Evolutionary conservation across 2,329 filamentous ascomycete species (phyloP), one percentile per base, ranked within the genome.

Genomic region (Pochonia chlamydosporia): DNA sequence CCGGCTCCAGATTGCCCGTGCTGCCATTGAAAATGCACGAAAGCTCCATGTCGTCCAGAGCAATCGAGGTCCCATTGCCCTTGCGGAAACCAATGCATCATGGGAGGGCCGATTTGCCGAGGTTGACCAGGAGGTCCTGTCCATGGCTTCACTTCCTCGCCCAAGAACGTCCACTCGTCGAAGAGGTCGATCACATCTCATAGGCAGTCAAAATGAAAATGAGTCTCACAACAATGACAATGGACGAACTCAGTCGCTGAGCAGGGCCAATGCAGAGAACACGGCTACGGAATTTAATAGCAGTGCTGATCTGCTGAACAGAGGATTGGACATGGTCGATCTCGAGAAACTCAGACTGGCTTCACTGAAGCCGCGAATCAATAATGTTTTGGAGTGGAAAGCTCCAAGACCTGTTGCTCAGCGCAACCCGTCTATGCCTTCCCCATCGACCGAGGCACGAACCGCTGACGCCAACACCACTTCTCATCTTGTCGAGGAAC

Each of bases 21-120:
- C 73, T 18, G 73, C 75, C 14, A 67, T 77, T 30, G 68, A 75
- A 4, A 81, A 81, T 66, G 75, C 72, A 20, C 66, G 73, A 46
- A 78, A 71, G 48, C 58, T 80, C 9, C 76, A 72, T 48, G 68
- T 67, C 4, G 63, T 61, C 41, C 61, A 63, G 50, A 60, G 52
- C 24, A 59, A 59, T 24, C 60, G 60, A 23, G 60, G 58, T 16
- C 57, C 64, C 5, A 52, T 57, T 26, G 55, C 58, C 24, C 49
- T 63, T 42, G 55, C 50, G n/a, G 57, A 63, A 44, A 54, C 55
- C 41, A 54, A 57, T 25, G 26, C 37, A n/a, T 18, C 40, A 7
- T 55, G 55, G 48, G 53, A 57, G 21, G 46, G 43, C 14, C 50
- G 51, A 11, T 44, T 54, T 9, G 40, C 49, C 18, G 52, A 53